phyloP scores from a whole-genome alignment of 441 rosid genomes.

The Populus hybrid region DNA sequence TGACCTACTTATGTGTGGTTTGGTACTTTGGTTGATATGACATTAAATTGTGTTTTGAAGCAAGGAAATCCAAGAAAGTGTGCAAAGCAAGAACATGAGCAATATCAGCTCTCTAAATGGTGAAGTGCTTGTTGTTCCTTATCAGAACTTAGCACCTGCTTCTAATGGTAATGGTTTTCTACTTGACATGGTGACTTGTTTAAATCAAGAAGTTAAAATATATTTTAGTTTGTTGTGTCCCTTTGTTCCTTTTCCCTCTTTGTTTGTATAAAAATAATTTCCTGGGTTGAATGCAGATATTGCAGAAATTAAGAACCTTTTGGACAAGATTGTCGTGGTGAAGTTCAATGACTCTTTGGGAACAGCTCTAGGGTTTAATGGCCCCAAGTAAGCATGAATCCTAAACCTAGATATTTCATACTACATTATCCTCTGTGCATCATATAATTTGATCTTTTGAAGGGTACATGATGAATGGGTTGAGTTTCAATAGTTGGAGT shows the following conservation, averaged over 20 bases:
- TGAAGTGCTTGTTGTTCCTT: slow-evolving; percentile 51
- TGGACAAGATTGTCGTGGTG: slow-evolving; percentile 60
- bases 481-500: too few species aligned
- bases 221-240: not conserved
- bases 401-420: slow-evolving; percentile 2
- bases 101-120: slow-evolving; percentile 24
- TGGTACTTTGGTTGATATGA: slow-evolving; percentile 14
- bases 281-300: slow-evolving; percentile 27
- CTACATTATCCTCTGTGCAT: not conserved
- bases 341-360: slow-evolving; percentile 42
- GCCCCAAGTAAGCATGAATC: slow-evolving; percentile 49
- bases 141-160: slow-evolving; percentile 35
- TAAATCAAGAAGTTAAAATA: not conserved
- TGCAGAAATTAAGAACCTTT: slow-evolving; percentile 37
- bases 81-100: slow-evolving; percentile 20
- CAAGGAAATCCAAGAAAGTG: slow-evolving; percentile 30
- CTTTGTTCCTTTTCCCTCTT: not conserved
- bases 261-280: not conserved
- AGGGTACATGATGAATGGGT: too few species aligned
- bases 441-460: slow-evolving; percentile 5
- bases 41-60: slow-evolving; percentile 35
- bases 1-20: not conserved
- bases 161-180: slow-evolving; percentile 36
- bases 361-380: slow-evolving; percentile 41
- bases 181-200: slow-evolving; percentile 1